Evolutionary conservation across 2,329 filamentous ascomycete species (phyloP).

Genomic region (Talaromyces sp.): DNA sequence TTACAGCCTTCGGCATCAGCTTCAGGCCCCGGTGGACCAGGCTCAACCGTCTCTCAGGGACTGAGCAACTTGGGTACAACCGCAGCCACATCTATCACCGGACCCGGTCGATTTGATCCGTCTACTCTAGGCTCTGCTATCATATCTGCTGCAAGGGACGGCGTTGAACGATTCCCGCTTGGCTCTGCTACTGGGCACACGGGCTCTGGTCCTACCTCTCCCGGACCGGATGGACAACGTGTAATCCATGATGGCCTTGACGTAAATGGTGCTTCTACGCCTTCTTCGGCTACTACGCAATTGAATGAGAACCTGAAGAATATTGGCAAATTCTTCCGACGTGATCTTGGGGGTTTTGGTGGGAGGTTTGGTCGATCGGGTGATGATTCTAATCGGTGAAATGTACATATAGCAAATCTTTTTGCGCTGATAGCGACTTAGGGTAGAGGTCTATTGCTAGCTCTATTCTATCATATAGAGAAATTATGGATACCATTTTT

Average conservation of each 20-base stretch:
- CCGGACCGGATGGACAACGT: conserved; percentile 11
- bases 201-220: conserved; percentile 14
- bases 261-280: conserved; percentile 29
- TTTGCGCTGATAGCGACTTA: not conserved
- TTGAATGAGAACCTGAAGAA: conserved; percentile 93
- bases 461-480: not conserved
- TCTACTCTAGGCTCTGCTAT: conserved; percentile 80
- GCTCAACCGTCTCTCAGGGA: conserved; percentile 41
- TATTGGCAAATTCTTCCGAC: conserved; percentile 91
- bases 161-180: conserved; percentile 65
- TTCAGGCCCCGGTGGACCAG: conserved; percentile 26
- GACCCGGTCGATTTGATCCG: conserved; percentile 68
- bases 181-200: conserved; percentile 34
- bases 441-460: not conserved
- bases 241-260: conserved; percentile 12
- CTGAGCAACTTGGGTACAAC: conserved; percentile 47
- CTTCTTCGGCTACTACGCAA: conserved; percentile 55
- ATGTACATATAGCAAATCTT: not conserved
- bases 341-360: conserved; percentile 76
- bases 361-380: conserved; percentile 61
- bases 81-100: conserved; percentile 41
- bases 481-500: not conserved
- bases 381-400: conserved; percentile 27
- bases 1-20: conserved; percentile 15
- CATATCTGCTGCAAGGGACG: conserved; percentile 82